Conservation (phyloP, 495 filamentous ascomycete genomes). For the Usnea hakonensis region DNA sequence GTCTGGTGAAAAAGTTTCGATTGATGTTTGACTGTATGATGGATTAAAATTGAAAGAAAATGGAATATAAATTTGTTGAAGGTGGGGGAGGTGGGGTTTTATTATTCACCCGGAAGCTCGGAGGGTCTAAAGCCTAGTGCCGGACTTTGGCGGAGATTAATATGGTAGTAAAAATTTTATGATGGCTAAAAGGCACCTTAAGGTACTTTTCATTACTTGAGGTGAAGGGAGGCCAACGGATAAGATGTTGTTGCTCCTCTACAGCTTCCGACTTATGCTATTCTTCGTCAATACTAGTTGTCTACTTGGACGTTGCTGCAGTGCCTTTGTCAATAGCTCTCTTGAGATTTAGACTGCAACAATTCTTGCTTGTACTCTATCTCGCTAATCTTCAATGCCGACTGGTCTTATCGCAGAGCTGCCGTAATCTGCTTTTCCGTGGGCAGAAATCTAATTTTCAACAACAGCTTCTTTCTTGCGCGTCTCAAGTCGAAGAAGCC, state of each 20-base stretch:
- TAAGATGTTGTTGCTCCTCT: too few relatives aligned
- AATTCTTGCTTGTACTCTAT: background rate
- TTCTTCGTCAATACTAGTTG: background rate
- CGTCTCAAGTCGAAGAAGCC: background rate
- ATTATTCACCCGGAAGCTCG: background rate
- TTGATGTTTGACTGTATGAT: background rate
- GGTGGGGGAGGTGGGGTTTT: background rate
- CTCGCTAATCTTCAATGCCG: background rate
- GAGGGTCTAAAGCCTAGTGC: background rate
- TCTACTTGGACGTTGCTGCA: background rate
- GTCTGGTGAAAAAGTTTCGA: background rate
- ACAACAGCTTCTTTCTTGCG: background rate
- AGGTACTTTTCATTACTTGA: too few relatives aligned
- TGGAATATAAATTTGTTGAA: too few relatives aligned
- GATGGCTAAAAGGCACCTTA: too few relatives aligned
- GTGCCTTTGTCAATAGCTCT: background rate
- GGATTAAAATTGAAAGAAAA: background rate
- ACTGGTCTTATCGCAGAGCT: conserved; percentile 8
- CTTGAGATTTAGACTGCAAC: too few relatives aligned
- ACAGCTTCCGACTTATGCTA: too few relatives aligned
- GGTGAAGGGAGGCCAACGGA: too few relatives aligned
- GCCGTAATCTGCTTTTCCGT: background rate
- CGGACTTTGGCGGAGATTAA: conserved; percentile 1
- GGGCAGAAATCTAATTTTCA: background rate
- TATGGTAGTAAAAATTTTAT: too few relatives aligned